Percentiles rank a stretch among this genome's conserved stretches.
These are phyloP conservation scores for Backusella mclennaniae DNA, from an alignment of 192 early-diverging fungal species.

Conservation along the genomic window DNA sequence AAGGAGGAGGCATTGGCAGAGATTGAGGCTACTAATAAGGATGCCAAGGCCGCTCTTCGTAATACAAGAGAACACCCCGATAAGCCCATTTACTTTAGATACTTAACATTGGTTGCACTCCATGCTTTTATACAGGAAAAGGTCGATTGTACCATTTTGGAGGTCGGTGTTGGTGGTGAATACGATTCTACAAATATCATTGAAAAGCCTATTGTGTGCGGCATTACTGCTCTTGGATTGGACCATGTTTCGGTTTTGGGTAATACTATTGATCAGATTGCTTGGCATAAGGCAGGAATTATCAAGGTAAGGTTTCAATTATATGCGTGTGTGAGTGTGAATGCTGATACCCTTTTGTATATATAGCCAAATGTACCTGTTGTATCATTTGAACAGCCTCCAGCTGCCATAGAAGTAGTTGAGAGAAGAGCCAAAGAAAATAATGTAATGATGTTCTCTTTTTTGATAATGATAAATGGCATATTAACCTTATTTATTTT, in stretches of 20 bases:
- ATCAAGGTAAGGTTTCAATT: slow-evolving; percentile 52
- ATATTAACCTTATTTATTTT: background rate
- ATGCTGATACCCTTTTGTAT: background rate
- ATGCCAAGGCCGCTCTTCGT: slow-evolving; percentile 7
- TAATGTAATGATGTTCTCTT: slow-evolving; percentile 38
- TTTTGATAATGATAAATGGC: background rate
- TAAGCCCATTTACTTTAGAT: slow-evolving; percentile 87
- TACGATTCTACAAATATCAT: slow-evolving; percentile 87
- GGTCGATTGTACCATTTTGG: slow-evolving; percentile 79
- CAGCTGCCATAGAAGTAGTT: slow-evolving; percentile 67
- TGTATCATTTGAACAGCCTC: slow-evolving; percentile 69
- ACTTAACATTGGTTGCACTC: slow-evolving; percentile 86
- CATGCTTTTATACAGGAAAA: slow-evolving; percentile 83
- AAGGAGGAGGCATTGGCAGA: slow-evolving; percentile 38
- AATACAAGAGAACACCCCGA: slow-evolving; percentile 33
- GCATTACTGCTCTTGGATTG: slow-evolving; percentile 75
- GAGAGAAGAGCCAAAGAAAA: slow-evolving; percentile 65
- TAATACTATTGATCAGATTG: slow-evolving; percentile 72
- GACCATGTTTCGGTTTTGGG: slow-evolving; percentile 75
- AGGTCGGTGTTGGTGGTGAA: slow-evolving; percentile 83
- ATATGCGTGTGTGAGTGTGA: background rate
- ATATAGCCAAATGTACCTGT: slow-evolving; percentile 60
- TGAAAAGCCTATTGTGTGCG: slow-evolving; percentile 70
- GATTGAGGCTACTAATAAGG: background rate
- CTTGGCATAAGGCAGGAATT: slow-evolving; percentile 86